Evolutionary conservation across 2,329 filamentous ascomycete genomes (phyloP).

Genomic region (Aspergillus ochraceoroseus): DNA sequence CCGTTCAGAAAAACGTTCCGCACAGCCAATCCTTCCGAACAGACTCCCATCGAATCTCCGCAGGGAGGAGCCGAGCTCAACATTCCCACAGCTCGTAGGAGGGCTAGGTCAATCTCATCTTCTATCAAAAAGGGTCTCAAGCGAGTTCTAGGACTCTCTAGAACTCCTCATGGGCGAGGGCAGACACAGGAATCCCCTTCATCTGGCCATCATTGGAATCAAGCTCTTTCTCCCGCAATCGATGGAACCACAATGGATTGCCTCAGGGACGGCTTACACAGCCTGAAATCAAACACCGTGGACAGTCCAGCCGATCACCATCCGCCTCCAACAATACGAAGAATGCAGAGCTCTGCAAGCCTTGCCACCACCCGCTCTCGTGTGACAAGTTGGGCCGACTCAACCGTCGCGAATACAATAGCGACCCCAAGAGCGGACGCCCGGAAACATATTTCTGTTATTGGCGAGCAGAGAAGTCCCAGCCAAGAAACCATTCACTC

Average conservation of each 20-base stretch:
- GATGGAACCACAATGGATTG: conserved; percentile 10
- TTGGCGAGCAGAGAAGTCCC: conserved; percentile 39
- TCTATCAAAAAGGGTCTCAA: conserved; percentile 42
- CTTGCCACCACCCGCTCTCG: conserved; percentile 39
- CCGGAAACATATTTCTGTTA: conserved; percentile 41
- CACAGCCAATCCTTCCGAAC: conserved; percentile 24
- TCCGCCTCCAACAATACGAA: conserved; percentile 22
- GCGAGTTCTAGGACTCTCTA: conserved; percentile 38
- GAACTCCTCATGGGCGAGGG: conserved; percentile 17
- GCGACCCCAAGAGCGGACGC: conserved; percentile 31
- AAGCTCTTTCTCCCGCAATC: not conserved
- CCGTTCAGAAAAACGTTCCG: conserved; percentile 39
- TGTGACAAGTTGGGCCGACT: conserved; percentile 49
- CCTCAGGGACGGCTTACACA: not conserved
- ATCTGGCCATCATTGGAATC: conserved; percentile 14
- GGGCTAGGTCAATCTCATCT: conserved; percentile 38
- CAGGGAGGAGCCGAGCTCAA: conserved; percentile 7
- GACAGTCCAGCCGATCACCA: conserved; percentile 1
- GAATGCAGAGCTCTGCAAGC: conserved; percentile 32
- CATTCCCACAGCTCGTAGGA: conserved; percentile 19
- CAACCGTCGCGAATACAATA: conserved; percentile 42
- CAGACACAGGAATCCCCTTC: conserved; percentile 25
- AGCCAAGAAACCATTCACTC: conserved; percentile 4
- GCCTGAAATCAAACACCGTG: not conserved
- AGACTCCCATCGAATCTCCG: conserved; percentile 11